These are phyloP conservation scores for Debaryomyces robertsiae DNA, from an alignment of 1,139 yeast species.

Conservation along the genomic window DNA sequence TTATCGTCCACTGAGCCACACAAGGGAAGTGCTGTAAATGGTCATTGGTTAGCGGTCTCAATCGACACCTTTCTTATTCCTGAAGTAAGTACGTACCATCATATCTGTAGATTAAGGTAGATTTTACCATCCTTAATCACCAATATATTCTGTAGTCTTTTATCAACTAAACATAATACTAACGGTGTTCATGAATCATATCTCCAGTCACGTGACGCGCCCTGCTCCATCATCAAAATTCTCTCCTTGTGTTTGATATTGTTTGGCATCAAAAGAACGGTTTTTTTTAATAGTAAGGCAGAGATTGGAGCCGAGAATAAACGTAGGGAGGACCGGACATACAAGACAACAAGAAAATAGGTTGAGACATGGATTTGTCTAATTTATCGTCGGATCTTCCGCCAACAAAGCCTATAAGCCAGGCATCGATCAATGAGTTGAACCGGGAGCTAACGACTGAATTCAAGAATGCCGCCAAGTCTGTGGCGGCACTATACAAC, in stretches of 20 bases:
- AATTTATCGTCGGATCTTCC: constrained; percentile 56
- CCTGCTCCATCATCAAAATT: too few species aligned
- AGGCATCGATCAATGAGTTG: constrained; percentile 45
- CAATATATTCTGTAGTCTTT: background rate
- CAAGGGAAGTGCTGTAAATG: constrained; percentile 68
- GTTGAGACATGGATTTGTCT: constrained; percentile 52
- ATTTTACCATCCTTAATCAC: constrained; percentile 55
- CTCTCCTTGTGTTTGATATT: constrained; percentile 9
- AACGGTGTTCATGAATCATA: constrained; percentile 2
- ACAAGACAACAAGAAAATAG: too few species aligned
- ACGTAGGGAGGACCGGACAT: too few species aligned
- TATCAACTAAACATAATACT: background rate
- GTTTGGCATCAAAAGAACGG: too few species aligned
- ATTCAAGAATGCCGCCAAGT: constrained; percentile 49
- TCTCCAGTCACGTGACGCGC: constrained; percentile 2
- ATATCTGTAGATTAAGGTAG: constrained; percentile 69
- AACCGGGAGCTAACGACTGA: constrained; percentile 45
- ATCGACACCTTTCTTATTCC: background rate
- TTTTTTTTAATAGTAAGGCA: background rate
- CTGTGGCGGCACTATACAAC: constrained; percentile 47
- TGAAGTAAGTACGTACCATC: constrained; percentile 54
- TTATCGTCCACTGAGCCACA: constrained; percentile 94
- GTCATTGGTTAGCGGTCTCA: constrained; percentile 18
- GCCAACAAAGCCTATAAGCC: constrained; percentile 46
- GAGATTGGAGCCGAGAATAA: too few species aligned